Evolutionary conservation across 495 filamentous ascomycete genomes (phyloP).

Genomic region (Articulospora tetracladia): DNA sequence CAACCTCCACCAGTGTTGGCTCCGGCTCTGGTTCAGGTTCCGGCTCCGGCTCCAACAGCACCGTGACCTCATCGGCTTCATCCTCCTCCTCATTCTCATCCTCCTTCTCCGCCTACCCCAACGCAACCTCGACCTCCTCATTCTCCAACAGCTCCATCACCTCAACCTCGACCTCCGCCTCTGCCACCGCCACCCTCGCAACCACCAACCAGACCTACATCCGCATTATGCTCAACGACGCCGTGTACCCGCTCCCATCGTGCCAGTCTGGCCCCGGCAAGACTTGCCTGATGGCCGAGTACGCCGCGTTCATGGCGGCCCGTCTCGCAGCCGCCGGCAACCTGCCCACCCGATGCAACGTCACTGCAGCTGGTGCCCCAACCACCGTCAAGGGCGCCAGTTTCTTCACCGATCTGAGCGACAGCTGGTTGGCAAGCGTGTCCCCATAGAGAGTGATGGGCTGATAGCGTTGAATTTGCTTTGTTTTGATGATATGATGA

Average conservation of each 20-base stretch:
- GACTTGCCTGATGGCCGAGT: conserved; percentile 41
- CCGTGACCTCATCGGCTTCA: no score
- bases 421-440: conserved; percentile 24
- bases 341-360: conserved; percentile 40
- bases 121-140: not conserved
- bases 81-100: not conserved
- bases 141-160: conserved; percentile 2
- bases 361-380: conserved; percentile 32
- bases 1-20: not conserved
- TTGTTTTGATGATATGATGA: no score
- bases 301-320: conserved; percentile 36
- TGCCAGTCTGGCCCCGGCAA: conserved; percentile 44
- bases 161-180: conserved; percentile 1
- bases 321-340: conserved; percentile 40
- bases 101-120: not conserved
- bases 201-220: conserved; percentile 30
- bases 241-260: conserved; percentile 45
- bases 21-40: conserved; percentile 3
- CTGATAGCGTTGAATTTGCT: not conserved
- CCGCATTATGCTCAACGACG: conserved; percentile 49
- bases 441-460: conserved; percentile 7
- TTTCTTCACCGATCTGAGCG: conserved; percentile 43
- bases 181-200: conserved; percentile 2
- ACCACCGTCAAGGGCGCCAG: conserved; percentile 37
- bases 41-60: not conserved